Percentiles rank a stretch among this genome's conserved stretches.
Conservation (phyloP, 805 yeast species). For the Zygoascus biomembranicola region DNA sequence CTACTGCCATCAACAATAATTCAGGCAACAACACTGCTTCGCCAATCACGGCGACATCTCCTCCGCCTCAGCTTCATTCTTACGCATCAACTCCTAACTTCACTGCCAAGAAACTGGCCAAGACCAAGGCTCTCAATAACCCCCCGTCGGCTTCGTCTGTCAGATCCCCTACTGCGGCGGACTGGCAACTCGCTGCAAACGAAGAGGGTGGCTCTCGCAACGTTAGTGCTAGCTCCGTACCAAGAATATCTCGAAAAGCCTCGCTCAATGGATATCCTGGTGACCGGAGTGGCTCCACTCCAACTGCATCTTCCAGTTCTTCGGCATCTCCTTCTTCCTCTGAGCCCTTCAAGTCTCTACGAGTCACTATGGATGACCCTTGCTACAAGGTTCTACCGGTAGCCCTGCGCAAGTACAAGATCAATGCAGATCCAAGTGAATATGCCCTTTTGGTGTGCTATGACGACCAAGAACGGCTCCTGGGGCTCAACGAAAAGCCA, state of each 20-base stretch:
- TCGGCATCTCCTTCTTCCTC: slow-evolving; percentile 13
- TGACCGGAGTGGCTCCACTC: background rate
- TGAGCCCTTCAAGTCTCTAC: slow-evolving; percentile 74
- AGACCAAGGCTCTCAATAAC: slow-evolving; percentile 1
- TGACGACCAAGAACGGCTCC: slow-evolving; percentile 80
- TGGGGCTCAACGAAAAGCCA: slow-evolving; percentile 82
- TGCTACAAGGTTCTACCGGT: slow-evolving; percentile 81
- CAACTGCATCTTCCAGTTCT: background rate
- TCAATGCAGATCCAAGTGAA: slow-evolving; percentile 76
- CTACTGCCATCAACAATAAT: slow-evolving; percentile 2
- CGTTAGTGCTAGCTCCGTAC: background rate
- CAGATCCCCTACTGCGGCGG: slow-evolving; percentile 5
- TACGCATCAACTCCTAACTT: background rate
- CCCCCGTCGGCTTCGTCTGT: background rate
- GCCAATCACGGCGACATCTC: slow-evolving; percentile 3
- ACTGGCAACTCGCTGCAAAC: background rate
- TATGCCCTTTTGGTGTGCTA: slow-evolving; percentile 85
- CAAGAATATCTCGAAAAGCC: background rate
- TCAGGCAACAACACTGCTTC: background rate
- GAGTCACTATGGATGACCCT: slow-evolving; percentile 86
- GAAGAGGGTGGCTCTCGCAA: background rate
- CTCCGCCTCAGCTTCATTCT: slow-evolving; percentile 2
- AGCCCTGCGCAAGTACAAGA: slow-evolving; percentile 78
- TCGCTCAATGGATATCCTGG: background rate
- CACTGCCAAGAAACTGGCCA: slow-evolving; percentile 2